phyloP scores from a whole-genome alignment of 2,329 filamentous ascomycete genomes.

The Ceratocystis cubensis region DNA sequence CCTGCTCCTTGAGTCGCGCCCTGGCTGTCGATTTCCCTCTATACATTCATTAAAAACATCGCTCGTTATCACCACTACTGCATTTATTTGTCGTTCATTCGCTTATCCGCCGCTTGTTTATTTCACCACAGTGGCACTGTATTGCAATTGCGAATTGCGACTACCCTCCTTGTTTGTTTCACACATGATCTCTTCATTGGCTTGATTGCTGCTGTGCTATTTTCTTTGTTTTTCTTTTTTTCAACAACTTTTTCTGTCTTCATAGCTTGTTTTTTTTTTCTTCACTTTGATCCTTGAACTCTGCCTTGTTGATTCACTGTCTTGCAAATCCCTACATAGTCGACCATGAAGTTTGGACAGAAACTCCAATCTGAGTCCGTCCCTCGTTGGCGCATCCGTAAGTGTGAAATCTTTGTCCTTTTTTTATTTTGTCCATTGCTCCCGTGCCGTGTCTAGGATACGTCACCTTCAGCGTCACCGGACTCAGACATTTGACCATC shows the following conservation, averaged over 20 bases:
- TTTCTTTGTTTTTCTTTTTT: background rate
- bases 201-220: background rate
- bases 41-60: background rate
- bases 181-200: background rate
- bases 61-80: slow-evolving; percentile 4
- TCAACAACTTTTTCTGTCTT: background rate
- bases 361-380: slow-evolving; percentile 21
- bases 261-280: background rate
- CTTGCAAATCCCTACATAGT: background rate
- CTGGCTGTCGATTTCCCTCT: background rate
- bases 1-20: background rate
- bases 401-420: slow-evolving; percentile 8
- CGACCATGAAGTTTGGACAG: slow-evolving; percentile 32
- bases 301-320: background rate
- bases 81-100: background rate
- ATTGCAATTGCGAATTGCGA: background rate
- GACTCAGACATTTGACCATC: background rate
- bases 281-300: background rate
- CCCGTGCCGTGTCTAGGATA: background rate
- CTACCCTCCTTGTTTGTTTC: background rate
- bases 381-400: slow-evolving; percentile 21
- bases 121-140: background rate
- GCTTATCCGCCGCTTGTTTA: background rate
- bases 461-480: background rate
- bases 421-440: background rate